Base-by-base conservation (phyloP, 345 rosid genomes). In the Sonneratia alba region DNA sequence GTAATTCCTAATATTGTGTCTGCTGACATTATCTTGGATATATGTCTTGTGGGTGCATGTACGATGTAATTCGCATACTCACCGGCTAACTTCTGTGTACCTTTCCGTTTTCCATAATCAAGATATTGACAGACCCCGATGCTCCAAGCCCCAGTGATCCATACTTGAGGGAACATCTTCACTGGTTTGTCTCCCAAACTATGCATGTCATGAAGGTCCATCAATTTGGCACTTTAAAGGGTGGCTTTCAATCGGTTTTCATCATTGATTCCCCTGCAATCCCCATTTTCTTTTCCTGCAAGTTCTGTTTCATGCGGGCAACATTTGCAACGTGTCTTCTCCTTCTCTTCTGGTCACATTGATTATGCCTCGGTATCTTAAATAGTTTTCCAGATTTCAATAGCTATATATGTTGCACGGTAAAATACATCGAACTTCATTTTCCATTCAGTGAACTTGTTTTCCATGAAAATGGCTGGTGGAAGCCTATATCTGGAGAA, bases 81-180 rank as follows among this genome's bases (percentile, higher is more conserved):
- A 27, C 1, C 38, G 7, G n/a, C 21, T 12, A 7, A 32, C 5
- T 3, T 68, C 47, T 6, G 47, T 43, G 47, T 47, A 48, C 53
- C 53, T 48, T 48, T 48, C 16, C 0, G 21, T 12, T 38, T 67
- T 37, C 32, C 47, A 3, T 67, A 40, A 61, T 34, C 32, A 76
- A 93, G 96, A 83, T 94, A 71, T 83, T 91, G 98, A 85, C 86
- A 16, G 97, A 94, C 81, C 98, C 98, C 1, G 98, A 94, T 80
- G 92, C 94, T 64, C 98, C 98, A 69, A 88, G 97, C 80, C 98
- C 97, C 55, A 91, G 97, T 67, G 89, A 89, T 77, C 96, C 98
- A 15, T 71, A 75, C 80, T 66, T 91, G 74, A 85, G 89, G 77
- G 98, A 94, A 68, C 90, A 91, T 80, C 82, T 94, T 40, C 97